Evolutionary conservation across 2,329 filamentous ascomycete genomes (phyloP), one percentile per base, ranked within the genome.

Genomic region (Venturia carpophila): DNA sequence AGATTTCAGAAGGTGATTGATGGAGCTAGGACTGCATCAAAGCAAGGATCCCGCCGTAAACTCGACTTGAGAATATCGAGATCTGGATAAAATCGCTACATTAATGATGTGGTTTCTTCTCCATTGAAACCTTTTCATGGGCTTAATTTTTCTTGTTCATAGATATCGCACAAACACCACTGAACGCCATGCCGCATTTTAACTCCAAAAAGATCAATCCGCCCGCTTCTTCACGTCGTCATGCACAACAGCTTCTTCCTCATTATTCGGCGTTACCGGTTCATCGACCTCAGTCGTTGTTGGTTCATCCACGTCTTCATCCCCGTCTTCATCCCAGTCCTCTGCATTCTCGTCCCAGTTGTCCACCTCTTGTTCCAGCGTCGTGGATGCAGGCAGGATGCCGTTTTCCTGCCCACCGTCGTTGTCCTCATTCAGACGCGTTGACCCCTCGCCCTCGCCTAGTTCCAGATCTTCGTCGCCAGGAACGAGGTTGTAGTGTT

Each of bases 311-410:
- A 78, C 84, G 41, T 85, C 84, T 1, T 84, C 82, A 63, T 72
- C 73, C 52, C 78, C 84, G 41, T 85, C 84, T 1, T 84, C 82
- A 63, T 88, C 85, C 86, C 85, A 88, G 70, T 87, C 84, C 66
- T 85, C 84, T 0, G 79, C 83, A 75, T 96, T 94, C 78, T 96
- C 92, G 72, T 96, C 92, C 92, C 92, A 96, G 69, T 93, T 91
- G 73, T 96, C 92, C 9, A 96, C 83, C 77, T 95, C 90, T 66
- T 93, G 84, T 70, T 95, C 92, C 24, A 96, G 75, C 24, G 77
- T 76, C 39, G 71, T 71, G 30, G 69, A 66, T 1, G 74, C 75
- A 7, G 71, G 71, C 15, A 45, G 42, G 17, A 27, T 43, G 27
- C 27, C 62, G 21, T 43, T 49, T 45, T n/a, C 42, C 17, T 45